Evolutionary conservation across 805 yeast species (phyloP).

Genomic region (Kazachstania psychrophila): DNA sequence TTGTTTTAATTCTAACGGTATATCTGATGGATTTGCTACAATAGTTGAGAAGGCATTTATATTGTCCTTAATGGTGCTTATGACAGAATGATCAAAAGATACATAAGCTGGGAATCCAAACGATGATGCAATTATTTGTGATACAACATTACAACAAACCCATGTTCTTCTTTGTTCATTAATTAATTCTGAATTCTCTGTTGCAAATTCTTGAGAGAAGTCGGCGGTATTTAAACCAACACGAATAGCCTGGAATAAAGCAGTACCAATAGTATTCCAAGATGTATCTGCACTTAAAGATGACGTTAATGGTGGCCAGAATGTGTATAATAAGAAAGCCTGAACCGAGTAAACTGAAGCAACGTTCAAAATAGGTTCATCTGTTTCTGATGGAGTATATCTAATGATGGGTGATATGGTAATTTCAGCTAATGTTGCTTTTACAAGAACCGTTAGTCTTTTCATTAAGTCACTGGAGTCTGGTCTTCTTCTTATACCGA

Average conservation of each 20-base stretch:
- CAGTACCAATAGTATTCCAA: constrained; percentile 91
- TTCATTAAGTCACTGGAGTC: constrained; percentile 40
- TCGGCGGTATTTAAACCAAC: constrained; percentile 86
- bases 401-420: constrained; percentile 86
- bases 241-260: constrained; percentile 84
- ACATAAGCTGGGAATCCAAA: constrained; percentile 94
- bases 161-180: constrained; percentile 83
- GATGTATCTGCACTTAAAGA: constrained; percentile 92
- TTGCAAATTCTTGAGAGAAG: constrained; percentile 43
- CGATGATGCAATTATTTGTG: constrained; percentile 83
- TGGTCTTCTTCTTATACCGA: constrained; percentile 60
- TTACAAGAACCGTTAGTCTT: constrained; percentile 57
- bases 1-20: constrained; percentile 41
- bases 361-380: constrained; percentile 75
- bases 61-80: constrained; percentile 36
- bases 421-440: constrained; percentile 73
- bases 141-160: constrained; percentile 86
- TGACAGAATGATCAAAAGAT: constrained; percentile 64
- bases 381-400: constrained; percentile 67
- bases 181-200: constrained; percentile 35
- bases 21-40: constrained; percentile 35
- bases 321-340: constrained; percentile 77
- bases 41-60: constrained; percentile 2
- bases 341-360: constrained; percentile 92
- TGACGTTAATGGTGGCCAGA: constrained; percentile 95